These are phyloP conservation scores for Botrytis squamosa DNA, from an alignment of 2,329 filamentous ascomycete species.

Conservation along the genomic window DNA sequence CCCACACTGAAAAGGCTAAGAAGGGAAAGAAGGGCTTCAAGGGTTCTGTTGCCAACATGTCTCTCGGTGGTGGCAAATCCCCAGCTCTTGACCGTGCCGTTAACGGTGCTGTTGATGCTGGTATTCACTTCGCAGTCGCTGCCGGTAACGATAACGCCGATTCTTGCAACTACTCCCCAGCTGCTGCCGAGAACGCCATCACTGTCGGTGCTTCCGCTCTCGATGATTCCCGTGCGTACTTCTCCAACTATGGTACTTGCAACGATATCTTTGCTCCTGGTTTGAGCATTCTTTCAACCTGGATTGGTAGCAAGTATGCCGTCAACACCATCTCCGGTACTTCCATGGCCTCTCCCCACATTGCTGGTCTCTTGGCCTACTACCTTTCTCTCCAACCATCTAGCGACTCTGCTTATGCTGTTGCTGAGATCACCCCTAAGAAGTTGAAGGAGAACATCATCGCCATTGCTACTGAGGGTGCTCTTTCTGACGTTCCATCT, in stretches of 20 bases:
- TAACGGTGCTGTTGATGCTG: slow-evolving; percentile 86
- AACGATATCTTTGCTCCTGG: slow-evolving; percentile 99
- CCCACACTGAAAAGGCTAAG: slow-evolving; percentile 73
- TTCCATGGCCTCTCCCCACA: slow-evolving; percentile 98
- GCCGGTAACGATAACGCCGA: slow-evolving; percentile 99
- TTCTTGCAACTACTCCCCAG: slow-evolving; percentile 98
- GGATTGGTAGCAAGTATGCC: slow-evolving; percentile 94
- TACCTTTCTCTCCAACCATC: slow-evolving; percentile 93
- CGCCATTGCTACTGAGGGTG: slow-evolving; percentile 73
- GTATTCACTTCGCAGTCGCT: slow-evolving; percentile 96
- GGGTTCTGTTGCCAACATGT: slow-evolving; percentile 99
- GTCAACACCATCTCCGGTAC: slow-evolving; percentile 99
- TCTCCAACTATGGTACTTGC: slow-evolving; percentile 99
- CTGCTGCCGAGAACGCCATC: slow-evolving; percentile 84
- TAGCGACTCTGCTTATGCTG: slow-evolving; percentile 84
- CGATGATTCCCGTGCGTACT: slow-evolving; percentile 95
- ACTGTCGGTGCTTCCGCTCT: slow-evolving; percentile 95
- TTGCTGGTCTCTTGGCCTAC: slow-evolving; percentile 95
- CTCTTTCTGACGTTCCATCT: slow-evolving; percentile 76
- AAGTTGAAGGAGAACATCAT: slow-evolving; percentile 91
- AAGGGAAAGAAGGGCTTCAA: slow-evolving; percentile 95
- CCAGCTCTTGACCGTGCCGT: slow-evolving; percentile 86
- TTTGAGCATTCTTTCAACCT: slow-evolving; percentile 95
- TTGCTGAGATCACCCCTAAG: slow-evolving; percentile 85
- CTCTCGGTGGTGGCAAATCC: slow-evolving; percentile 96